Evolutionary conservation across 2,329 filamentous ascomycete species (phyloP).

Genomic region (Trichoderma breve): DNA sequence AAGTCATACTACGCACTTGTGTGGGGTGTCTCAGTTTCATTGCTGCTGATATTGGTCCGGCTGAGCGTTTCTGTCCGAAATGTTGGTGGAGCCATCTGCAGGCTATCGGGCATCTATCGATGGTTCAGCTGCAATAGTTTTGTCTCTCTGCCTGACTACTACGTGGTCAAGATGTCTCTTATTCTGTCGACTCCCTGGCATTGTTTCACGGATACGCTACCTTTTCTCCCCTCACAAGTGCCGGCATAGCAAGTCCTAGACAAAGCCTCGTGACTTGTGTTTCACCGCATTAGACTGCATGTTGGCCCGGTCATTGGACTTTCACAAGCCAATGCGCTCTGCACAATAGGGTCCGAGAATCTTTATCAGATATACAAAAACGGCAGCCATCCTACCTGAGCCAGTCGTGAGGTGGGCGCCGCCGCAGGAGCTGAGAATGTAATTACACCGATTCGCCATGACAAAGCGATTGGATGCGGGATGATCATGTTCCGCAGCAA

Average conservation of each 20-base stretch:
- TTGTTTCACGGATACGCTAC: not conserved
- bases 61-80: not conserved
- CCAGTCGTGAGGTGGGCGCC: not conserved
- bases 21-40: not conserved
- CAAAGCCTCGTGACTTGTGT: constrained; percentile 14
- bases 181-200: not conserved
- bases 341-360: not conserved
- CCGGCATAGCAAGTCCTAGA: not conserved
- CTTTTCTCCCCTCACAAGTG: not conserved
- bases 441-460: not conserved
- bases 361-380: not conserved
- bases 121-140: not conserved
- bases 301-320: not conserved
- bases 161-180: not conserved
- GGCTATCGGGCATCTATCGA: constrained; percentile 1
- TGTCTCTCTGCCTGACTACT: not conserved
- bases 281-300: constrained; percentile 16
- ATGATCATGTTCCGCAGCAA: not conserved
- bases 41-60: not conserved
- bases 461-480: not conserved
- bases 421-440: not conserved
- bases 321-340: not conserved
- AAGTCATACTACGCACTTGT: not conserved
- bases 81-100: constrained; percentile 10
- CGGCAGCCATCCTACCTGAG: not conserved